Base-by-base conservation (phyloP, 140 eudicot genomes). In the Ambrosia hybrid region DNA sequence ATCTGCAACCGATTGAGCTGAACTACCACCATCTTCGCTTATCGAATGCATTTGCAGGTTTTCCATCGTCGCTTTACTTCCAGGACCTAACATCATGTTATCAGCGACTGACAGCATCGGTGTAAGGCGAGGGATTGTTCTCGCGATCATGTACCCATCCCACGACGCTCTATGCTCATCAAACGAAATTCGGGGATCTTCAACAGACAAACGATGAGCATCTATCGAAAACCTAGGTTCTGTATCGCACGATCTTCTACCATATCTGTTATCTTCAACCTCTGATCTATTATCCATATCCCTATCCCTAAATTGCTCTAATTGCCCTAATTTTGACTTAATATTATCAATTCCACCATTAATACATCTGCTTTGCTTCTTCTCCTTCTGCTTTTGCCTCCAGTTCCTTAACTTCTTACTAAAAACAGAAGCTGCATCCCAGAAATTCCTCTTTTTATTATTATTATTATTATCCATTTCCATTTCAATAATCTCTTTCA, bases 151-250 rank as follows among this genome's bases (percentile, higher is more conserved):
- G 78, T 88, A 91, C 65, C 97, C 99, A 71, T 95, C 97, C 97
- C 97, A 95, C 5, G 99, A 95, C 16, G 99, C 96, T 63, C 99
- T 62, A 9, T 91, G 96, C 73, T 91, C 95, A 48, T 94, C 96
- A 8, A 90, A 69, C 1, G 93, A 84, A n/a, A 71, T 55, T 30
- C 79, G 63, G 11, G 82, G 60, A 71, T 83, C 91, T 57, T 85
- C 91, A 51, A 88, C 73, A 6, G 85, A 80, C 38, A 88, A 71
- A 67, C 97, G 73, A 67, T 88, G 89, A 45, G 76, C 91, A 70
- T 94, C 99, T 51, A 90, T 76, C 4, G 95, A 87, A 83, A 91
- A 89, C 82, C 91, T 53, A 33, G 92, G 87, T 62, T 86, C 97
- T 2, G 85, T 83, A 75, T 91, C 97, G 48, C 96, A 91, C 3